A percentile compares a stretch with the other conserved stretches of the same genome.
These are phyloP conservation scores for Diaporthe citri DNA, from an alignment of 2,329 filamentous ascomycete species.

Conservation along the genomic window DNA sequence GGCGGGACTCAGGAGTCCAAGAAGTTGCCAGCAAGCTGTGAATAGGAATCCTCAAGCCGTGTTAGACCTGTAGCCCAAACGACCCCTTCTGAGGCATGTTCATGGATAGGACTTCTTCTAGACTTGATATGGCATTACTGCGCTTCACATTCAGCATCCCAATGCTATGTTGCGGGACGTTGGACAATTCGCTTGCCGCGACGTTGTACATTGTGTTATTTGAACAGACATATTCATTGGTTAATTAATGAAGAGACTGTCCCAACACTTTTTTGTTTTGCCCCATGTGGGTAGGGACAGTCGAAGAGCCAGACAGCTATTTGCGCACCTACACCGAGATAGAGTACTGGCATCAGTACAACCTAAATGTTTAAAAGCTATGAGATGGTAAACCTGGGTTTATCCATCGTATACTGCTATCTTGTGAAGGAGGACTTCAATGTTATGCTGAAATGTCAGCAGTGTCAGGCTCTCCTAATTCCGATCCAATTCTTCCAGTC, in stretches of 20 bases:
- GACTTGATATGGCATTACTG: neutral
- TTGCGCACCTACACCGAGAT: fast-evolving
- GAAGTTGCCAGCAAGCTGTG: neutral
- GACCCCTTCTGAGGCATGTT: neutral
- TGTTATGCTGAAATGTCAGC: too few relatives aligned
- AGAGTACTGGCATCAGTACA: neutral
- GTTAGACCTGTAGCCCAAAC: too few relatives aligned
- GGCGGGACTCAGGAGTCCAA: neutral
- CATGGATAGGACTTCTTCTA: too few relatives aligned
- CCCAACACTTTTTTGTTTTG: too few relatives aligned
- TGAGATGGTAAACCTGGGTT: neutral
- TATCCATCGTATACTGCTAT: neutral
- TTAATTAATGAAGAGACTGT: too few relatives aligned
- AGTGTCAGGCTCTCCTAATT: neutral
- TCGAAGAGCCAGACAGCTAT: neutral
- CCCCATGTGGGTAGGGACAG: too few relatives aligned
- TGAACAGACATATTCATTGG: neutral
- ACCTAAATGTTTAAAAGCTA: fast-evolving
- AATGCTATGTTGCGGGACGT: neutral
- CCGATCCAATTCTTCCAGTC: neutral
- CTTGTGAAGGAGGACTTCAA: fast-evolving
- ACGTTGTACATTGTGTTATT: neutral
- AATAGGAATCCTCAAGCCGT: neutral
- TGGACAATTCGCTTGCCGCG: neutral
- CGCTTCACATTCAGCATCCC: neutral